Percentiles rank a stretch among this genome's conserved stretches.
These are phyloP conservation scores for Trametes coccinea DNA, from an alignment of 768 basidiomycete species.

Conservation along the genomic window DNA sequence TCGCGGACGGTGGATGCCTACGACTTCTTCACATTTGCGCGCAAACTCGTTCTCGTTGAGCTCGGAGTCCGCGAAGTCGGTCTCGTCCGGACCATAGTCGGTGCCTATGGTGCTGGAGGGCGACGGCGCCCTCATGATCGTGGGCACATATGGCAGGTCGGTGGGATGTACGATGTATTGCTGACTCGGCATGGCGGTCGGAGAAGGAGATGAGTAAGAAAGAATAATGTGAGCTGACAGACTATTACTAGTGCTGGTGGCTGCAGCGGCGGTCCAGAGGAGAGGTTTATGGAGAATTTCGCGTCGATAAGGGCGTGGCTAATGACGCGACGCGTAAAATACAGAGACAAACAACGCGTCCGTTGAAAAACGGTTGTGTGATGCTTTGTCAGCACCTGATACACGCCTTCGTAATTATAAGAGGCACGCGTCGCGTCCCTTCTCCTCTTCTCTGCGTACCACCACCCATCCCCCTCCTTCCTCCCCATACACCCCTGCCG, in stretches of 20 bases:
- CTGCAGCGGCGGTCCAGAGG: background rate
- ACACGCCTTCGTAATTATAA: constrained; percentile 26
- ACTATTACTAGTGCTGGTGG: too few species aligned
- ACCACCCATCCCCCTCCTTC: constrained; percentile 26
- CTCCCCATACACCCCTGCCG: background rate
- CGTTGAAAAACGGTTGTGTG: constrained; percentile 17
- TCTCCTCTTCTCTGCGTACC: constrained; percentile 27
- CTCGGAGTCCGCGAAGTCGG: constrained; percentile 41
- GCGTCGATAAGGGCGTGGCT: constrained; percentile 2
- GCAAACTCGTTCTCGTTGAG: constrained; percentile 41
- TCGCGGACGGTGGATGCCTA: constrained; percentile 38
- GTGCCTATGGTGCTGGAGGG: constrained; percentile 50
- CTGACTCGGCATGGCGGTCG: constrained; percentile 18
- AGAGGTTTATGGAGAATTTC: background rate
- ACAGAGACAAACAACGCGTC: constrained; percentile 27
- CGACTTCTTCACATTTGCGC: constrained; percentile 35
- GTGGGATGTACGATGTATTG: constrained; percentile 27
- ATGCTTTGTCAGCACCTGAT: constrained; percentile 24
- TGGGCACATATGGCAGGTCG: constrained; percentile 41
- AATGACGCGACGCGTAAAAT: constrained; percentile 22
- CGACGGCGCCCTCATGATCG: constrained; percentile 47
- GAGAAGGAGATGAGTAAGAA: background rate
- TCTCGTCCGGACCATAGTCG: constrained; percentile 48
- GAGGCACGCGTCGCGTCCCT: constrained; percentile 28
- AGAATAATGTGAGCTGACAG: background rate